Base-by-base conservation (phyloP, 805 yeast species). In the Peterozyma toletana region DNA sequence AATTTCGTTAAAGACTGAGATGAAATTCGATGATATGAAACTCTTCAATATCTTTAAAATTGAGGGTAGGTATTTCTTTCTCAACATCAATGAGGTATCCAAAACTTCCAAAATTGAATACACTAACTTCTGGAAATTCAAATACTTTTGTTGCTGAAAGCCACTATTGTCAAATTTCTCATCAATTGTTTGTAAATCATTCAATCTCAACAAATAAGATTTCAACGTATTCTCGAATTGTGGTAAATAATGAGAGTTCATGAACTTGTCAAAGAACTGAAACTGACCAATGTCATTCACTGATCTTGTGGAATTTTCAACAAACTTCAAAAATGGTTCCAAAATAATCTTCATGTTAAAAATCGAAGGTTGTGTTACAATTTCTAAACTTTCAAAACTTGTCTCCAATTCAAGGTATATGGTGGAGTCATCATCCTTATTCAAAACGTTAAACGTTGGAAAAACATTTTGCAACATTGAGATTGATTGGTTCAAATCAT, bases 261-360 rank as follows among this genome's bases (percentile, higher is more conserved):
- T 80, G 51, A 83, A 84, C 3, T 70, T 68, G 29, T 72, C 70
- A 57, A 86, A 79, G 56, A 86, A 83, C 7, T 53, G 53, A 17
- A 68, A 44, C 7, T 72, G 68, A n/a, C 59, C 55, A 14, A 51
- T 50, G 2, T 52, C 48, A 17, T 53, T 47, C 17, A 43, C 27
- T 46, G 46, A 41, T 33, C 10, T 35, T 14, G 70, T 64, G 1
- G 85, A 65, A 1, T 86, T 80, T 38, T 85, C 80, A 21, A 79
- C 67, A 54, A 86, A 87, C 11, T 79, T 63, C 39, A 87, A 68
- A 34, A 87, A 78, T 34, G 86, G 81, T 45, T 85, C 96, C 40
- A 87, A 61, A 13, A 89, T 73, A 5, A 85, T 73, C 50, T 90
- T 73, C 83, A 90, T 86, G 53, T 89, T 87, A 61, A 84, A 80